Conservation (phyloP, 2,329 filamentous ascomycete genomes). For the Metarhizium album region DNA sequence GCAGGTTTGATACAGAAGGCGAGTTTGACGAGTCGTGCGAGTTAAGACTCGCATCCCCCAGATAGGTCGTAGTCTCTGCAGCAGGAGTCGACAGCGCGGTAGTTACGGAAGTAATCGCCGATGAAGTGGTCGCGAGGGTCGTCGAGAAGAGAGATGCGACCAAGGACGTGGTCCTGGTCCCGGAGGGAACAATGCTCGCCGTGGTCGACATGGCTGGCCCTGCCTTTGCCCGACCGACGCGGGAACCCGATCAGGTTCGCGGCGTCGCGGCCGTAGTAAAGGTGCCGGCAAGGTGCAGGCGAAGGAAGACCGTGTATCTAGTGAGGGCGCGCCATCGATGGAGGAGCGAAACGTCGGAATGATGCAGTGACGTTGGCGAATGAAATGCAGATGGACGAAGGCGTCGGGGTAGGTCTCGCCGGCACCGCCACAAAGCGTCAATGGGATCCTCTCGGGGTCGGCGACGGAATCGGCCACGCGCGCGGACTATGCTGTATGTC, state of each 20-base stretch:
- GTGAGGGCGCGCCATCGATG: neutral
- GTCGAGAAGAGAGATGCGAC: neutral
- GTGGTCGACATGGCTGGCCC: constrained; percentile 4
- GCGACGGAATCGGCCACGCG: too few relatives aligned
- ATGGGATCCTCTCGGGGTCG: too few relatives aligned
- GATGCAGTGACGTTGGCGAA: neutral
- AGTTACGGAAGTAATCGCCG: neutral
- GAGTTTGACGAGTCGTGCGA: constrained; percentile 18
- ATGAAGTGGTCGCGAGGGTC: constrained; percentile 1
- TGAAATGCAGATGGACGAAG: neutral
- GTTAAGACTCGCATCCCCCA: constrained; percentile 23
- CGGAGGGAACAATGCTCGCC: constrained; percentile 2
- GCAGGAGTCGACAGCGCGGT: neutral
- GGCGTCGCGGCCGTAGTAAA: neutral
- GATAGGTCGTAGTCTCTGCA: neutral
- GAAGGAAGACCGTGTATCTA: neutral
- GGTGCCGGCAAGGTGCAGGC: neutral
- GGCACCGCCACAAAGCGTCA: too few relatives aligned
- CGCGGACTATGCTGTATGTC: too few relatives aligned
- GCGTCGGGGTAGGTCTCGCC: neutral
- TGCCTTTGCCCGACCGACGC: constrained; percentile 1
- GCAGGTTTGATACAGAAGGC: constrained; percentile 49
- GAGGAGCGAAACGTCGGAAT: neutral
- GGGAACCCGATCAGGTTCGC: neutral
- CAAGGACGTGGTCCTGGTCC: neutral